Percentiles rank a stretch among this genome's conserved stretches.
phyloP scores from a whole-genome alignment of 352 stramenopile species.

The Phytophthora boehmeriae region DNA sequence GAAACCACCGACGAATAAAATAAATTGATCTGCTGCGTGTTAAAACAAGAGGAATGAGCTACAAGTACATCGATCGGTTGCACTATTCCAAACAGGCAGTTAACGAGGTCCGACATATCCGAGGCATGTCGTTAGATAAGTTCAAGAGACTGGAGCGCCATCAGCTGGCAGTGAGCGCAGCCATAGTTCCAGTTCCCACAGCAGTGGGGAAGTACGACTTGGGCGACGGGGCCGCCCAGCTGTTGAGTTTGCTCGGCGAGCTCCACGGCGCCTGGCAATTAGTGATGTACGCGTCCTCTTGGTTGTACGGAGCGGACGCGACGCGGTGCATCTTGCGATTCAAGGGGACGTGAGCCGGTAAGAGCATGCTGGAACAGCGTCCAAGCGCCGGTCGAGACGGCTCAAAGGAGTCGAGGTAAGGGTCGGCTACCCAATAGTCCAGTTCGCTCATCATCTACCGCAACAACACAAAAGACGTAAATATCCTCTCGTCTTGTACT shows the following conservation, averaged over 20 bases:
- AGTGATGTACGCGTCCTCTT: conserved; percentile 13
- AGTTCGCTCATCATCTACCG: conserved; percentile 39
- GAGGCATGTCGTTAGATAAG: conserved; percentile 27
- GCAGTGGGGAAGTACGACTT: conserved; percentile 15
- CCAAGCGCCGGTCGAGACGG: conserved; percentile 9
- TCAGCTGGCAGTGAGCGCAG: conserved; percentile 25
- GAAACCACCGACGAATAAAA: conserved; percentile 27
- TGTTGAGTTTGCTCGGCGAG: conserved; percentile 21
- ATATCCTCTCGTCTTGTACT: neutral
- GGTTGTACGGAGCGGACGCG: conserved; percentile 17
- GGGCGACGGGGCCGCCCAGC: conserved; percentile 9
- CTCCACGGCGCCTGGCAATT: conserved; percentile 16
- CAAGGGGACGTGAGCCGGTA: conserved; percentile 5
- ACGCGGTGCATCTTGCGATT: conserved; percentile 30
- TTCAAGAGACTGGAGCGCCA: neutral
- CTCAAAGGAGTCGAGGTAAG: conserved; percentile 21
- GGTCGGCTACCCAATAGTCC: conserved; percentile 52
- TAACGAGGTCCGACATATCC: neutral
- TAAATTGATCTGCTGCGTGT: conserved; percentile 19
- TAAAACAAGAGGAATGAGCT: conserved; percentile 9
- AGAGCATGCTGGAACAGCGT: conserved; percentile 25
- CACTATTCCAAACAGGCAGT: neutral
- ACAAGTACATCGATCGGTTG: neutral
- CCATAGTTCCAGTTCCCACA: conserved; percentile 12
- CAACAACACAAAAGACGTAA: neutral